Evolutionary conservation across 2,329 filamentous ascomycete genomes (phyloP), one percentile per base, ranked within the genome.

Genomic region (Arthrocladium fulminans): DNA sequence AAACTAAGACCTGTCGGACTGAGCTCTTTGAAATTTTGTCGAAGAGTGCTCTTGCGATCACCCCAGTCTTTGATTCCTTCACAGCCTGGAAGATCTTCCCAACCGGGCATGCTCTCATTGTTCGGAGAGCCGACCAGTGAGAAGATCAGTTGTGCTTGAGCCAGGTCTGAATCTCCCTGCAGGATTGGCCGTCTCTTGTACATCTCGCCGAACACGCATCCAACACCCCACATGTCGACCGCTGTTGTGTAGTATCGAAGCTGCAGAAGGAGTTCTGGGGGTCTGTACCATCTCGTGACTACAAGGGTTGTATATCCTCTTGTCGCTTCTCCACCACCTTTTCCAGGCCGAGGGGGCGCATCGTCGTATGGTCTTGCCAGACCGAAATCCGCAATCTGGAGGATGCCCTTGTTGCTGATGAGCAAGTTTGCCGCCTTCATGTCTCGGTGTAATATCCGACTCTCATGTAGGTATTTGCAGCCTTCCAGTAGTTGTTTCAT

Each of bases 161-260:
- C 84, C 5, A 80, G 69, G 61, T 98, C 92, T 59, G 85, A 94
- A 56, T 87, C 88, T 10, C 92, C 92, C 6, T 88, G 80, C 37
- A 98, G 75, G 46, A 98, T 97, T 0, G 92, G 92, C 64, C 90
- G 94, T 30, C 88, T 83, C 59, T 88, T 81, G 55, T 96, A 84
- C 90, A 98, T 98, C 65, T 98, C 92, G 45, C 88, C 92, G 67
- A 98, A 96, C 2, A 98, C 88, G 63, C 92, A 98, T n/a, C 90
- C 92, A 57, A 96, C 90, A 59, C 92, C 92, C 92, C 92, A 98
- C 69, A 98, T 81, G 66, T 98, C 92, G 60, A 98, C 96, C 8
- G 92, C 89, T 12, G 89, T 88, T n/a, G 92, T 98, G 67, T 98
- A 98, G 56, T 81, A 81, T 59, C 88, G 83, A 25, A 98, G 74